These are phyloP conservation scores for Tilletiopsis washingtonensis DNA, from an alignment of 1,284 basidiomycete genomes.

Conservation along the genomic window DNA sequence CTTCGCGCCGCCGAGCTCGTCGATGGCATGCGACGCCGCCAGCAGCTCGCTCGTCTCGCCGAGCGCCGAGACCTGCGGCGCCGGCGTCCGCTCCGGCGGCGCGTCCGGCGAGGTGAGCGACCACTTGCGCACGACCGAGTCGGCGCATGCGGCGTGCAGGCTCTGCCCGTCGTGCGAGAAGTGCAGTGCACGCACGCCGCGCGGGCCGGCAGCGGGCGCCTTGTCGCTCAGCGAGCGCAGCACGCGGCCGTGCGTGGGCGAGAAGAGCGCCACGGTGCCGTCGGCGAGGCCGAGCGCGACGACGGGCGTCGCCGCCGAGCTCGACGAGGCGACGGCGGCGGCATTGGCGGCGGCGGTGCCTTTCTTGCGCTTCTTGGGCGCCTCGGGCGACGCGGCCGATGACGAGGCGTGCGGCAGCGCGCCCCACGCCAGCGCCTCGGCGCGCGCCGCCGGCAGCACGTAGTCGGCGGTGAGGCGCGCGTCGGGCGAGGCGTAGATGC, in stretches of 20 bases:
- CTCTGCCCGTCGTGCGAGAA: conserved; percentile 10
- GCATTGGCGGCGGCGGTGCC: conserved; percentile 12
- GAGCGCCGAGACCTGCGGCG: neutral
- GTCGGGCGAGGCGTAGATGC: conserved; percentile 57
- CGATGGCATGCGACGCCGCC: neutral
- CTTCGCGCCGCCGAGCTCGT: conserved; percentile 8
- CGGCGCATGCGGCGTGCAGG: conserved; percentile 25
- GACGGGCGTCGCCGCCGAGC: conserved; percentile 7
- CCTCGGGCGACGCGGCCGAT: conserved; percentile 7
- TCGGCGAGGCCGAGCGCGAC: conserved; percentile 35
- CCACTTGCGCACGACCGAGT: conserved; percentile 21
- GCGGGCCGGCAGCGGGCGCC: conserved; percentile 17
- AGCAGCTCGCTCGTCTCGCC: neutral
- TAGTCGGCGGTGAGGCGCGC: conserved; percentile 57
- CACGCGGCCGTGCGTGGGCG: conserved; percentile 28
- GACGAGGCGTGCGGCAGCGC: conserved; percentile 1
- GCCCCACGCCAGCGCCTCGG: conserved; percentile 15
- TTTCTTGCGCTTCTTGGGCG: conserved; percentile 14
- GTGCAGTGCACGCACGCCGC: conserved; percentile 20
- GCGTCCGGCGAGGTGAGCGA: conserved; percentile 1
- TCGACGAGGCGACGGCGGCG: neutral
- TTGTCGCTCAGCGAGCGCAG: conserved; percentile 25
- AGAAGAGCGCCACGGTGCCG: conserved; percentile 33
- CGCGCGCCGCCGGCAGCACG: conserved; percentile 12
- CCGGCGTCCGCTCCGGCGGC: conserved; percentile 4